Conservation (phyloP, 2,329 filamentous ascomycete genomes). For the Paecilomyces variotii region DNA sequence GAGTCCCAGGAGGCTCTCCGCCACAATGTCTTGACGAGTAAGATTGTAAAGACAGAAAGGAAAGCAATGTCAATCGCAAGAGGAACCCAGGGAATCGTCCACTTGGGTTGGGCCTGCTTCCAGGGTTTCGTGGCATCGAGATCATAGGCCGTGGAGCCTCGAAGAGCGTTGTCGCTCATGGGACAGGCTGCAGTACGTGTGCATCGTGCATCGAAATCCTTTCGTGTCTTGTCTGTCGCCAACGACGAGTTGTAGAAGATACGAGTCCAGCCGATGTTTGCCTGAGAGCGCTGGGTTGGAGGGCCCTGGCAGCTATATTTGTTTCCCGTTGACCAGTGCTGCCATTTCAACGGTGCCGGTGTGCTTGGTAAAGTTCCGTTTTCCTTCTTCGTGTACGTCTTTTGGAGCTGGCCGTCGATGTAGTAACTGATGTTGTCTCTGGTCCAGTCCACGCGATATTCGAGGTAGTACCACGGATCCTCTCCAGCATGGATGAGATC, state of each 20-base stretch:
- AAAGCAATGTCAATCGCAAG: neutral
- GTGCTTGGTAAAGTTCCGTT: constrained; percentile 30
- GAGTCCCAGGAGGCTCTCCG: constrained; percentile 7
- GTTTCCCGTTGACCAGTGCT: constrained; percentile 44
- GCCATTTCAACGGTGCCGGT: constrained; percentile 36
- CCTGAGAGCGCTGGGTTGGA: constrained; percentile 29
- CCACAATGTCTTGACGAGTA: constrained; percentile 7
- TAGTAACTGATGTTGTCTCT: constrained; percentile 36
- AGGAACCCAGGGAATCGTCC: neutral
- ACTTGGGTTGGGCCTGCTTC: constrained; percentile 19
- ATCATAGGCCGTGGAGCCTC: constrained; percentile 21
- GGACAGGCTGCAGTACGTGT: constrained; percentile 24
- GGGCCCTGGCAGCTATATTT: constrained; percentile 38
- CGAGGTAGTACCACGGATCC: constrained; percentile 38
- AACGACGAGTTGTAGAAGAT: constrained; percentile 44
- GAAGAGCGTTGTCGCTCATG: constrained; percentile 25
- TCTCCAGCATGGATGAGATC: constrained; percentile 19
- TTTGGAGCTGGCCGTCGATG: constrained; percentile 29
- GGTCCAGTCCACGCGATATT: constrained; percentile 43
- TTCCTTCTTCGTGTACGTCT: constrained; percentile 24
- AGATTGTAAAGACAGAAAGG: constrained; percentile 1
- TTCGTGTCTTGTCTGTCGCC: constrained; percentile 22
- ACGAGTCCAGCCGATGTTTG: constrained; percentile 39
- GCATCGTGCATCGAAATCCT: constrained; percentile 22
- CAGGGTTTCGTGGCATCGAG: constrained; percentile 19